A percentile compares a stretch with the other conserved stretches of the same genome.
Evolutionary conservation across 2,329 filamentous ascomycete species (phyloP).

Genomic region (Aspergillus aculeatus): DNA sequence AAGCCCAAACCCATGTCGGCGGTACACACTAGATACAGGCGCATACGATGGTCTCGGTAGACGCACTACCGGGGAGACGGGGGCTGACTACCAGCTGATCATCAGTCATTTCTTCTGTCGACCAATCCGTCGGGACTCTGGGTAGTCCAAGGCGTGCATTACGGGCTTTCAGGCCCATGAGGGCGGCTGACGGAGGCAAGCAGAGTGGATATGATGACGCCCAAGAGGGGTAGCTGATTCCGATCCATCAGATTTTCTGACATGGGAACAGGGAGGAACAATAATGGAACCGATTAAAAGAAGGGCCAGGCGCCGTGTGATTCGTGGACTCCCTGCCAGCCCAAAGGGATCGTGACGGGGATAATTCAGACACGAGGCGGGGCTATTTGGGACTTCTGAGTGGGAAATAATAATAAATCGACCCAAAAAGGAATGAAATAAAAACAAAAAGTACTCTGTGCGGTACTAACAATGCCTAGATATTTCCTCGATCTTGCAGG

Average conservation of each 20-base stretch:
- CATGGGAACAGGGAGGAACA: constrained; percentile 7
- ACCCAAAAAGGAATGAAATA: not conserved
- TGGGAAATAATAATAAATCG: not conserved
- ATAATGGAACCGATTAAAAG: constrained; percentile 6
- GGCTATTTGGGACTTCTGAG: constrained; percentile 5
- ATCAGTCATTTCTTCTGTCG: constrained; percentile 4
- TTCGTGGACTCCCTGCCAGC: not conserved
- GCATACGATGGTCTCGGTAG: not conserved
- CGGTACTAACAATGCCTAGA: no score
- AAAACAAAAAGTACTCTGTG: not conserved
- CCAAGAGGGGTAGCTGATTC: not conserved
- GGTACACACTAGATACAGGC: constrained; percentile 3
- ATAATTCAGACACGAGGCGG: constrained; percentile 8
- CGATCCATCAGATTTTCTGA: constrained; percentile 10
- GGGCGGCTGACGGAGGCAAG: not conserved
- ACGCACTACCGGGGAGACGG: not conserved
- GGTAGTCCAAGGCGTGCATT: not conserved
- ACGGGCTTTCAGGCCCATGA: not conserved
- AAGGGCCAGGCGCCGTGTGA: constrained; percentile 2
- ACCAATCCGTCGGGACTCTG: constrained; percentile 4
- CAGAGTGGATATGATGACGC: not conserved
- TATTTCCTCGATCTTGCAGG: not conserved
- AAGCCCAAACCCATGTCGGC: not conserved
- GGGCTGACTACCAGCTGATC: constrained; percentile 1
- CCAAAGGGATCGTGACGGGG: constrained; percentile 1